Conservation (phyloP, 78 protist genomes). For the Creolimax fragrantissima region DNA sequence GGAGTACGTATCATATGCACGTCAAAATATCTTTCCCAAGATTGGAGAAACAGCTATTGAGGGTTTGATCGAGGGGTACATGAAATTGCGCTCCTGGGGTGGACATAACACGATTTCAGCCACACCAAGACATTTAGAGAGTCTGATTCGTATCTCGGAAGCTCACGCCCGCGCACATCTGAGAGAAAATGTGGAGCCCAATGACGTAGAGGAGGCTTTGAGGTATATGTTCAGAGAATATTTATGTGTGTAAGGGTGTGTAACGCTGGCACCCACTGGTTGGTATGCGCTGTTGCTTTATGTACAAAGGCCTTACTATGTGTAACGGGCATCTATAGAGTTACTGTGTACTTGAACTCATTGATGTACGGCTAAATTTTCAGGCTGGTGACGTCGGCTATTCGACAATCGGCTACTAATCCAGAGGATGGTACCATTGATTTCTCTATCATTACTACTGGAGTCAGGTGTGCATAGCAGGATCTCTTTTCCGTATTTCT, state of each 20-base stretch:
- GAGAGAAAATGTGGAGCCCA: conserved; percentile 49
- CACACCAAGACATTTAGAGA: conserved; percentile 97
- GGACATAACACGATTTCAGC: conserved; percentile 76
- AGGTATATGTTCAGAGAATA: neutral
- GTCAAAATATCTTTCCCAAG: conserved; percentile 51
- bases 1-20: conserved; percentile 82
- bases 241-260: too few relatives aligned
- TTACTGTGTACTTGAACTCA: too few relatives aligned
- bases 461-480: neutral
- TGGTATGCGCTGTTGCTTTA: too few relatives aligned
- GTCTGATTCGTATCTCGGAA: conserved; percentile 88
- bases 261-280: too few relatives aligned
- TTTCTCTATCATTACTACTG: neutral
- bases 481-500: too few relatives aligned
- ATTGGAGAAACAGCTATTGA: conserved; percentile 73
- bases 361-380: too few relatives aligned
- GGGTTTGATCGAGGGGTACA: conserved; percentile 62
- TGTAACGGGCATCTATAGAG: too few relatives aligned
- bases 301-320: too few relatives aligned
- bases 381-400: neutral
- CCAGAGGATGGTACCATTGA: neutral
- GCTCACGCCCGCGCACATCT: conserved; percentile 68
- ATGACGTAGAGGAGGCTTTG: conserved; percentile 55
- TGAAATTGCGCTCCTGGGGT: conserved; percentile 44
- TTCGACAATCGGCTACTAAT: neutral